Base-by-base conservation (phyloP, 495 filamentous ascomycete species). In the Penicillium taxi region DNA sequence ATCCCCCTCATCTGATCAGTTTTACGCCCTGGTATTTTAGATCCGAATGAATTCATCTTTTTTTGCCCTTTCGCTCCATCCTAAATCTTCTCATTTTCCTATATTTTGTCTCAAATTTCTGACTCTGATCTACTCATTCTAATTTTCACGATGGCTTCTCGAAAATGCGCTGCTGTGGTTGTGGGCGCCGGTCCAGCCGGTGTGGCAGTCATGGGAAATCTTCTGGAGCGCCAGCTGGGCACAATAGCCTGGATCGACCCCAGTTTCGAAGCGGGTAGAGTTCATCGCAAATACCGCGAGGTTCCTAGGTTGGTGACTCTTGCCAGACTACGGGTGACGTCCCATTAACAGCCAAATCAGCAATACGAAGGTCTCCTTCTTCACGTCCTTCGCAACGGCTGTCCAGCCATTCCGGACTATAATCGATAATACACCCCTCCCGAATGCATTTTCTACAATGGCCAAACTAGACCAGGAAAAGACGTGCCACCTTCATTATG, bases 121-220 rank as follows among this genome's bases (percentile, higher is more conserved):
- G 11, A 11, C 17, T 35, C 20, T 18, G 11, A 12, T 11, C 15
- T 25, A 18, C 13, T 12, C n/a, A n/a, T 33, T 14, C 4, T 24
- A 18, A 30, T 11, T 18, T 22, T 11, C 11, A 45, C 25, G 42
- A 67, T 67, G 61, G 31, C 56, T 23, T 44, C 64, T 18, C 52
- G 56, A 15, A 64, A 50, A 50, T 70, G 60, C 44, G 61, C 63
- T 14, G 71, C 72, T 0, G 64, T 78, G 6, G 73, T 78, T 6
- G 72, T 77, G 23, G 74, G 74, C 36, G 70, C 68, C 28, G 74
- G 74, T 22, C 70, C 74, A 6, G 70, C 69, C 30, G 74, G 74
- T 37, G 55, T 75, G 28, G 71, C 73, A n/a, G 72, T 66, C 13
- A 54, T 77, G 32, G 73, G 73, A 7, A 76, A 74, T 41, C 53